These are phyloP conservation scores for Kwoniella sp. DNA, from an alignment of 768 basidiomycete species.

Conservation along the genomic window DNA sequence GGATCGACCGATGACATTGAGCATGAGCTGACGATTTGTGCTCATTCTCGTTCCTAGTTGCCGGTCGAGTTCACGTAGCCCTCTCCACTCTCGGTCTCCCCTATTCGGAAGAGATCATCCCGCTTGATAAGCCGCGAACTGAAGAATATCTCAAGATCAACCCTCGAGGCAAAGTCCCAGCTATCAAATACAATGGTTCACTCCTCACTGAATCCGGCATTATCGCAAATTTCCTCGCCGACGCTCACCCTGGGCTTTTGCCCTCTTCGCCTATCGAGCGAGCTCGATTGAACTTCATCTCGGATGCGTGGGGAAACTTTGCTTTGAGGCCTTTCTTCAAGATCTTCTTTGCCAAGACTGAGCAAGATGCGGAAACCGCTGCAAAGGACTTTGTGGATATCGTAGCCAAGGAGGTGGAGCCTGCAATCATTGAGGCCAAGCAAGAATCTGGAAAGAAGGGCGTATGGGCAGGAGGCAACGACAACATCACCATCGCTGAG, in stretches of 20 bases:
- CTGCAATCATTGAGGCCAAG: not conserved
- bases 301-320: not conserved
- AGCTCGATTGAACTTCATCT: not conserved
- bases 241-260: not conserved
- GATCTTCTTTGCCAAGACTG: not conserved
- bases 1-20: too few relatives aligned
- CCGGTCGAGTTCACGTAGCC: not conserved
- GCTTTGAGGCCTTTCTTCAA: not conserved
- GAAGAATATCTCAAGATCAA: not conserved
- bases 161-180: not conserved
- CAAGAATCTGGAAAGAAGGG: not conserved
- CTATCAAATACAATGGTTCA: not conserved
- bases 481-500: not conserved
- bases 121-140: not conserved
- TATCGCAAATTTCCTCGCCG: not conserved
- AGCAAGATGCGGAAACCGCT: not conserved
- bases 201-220: constrained; percentile 1
- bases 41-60: not conserved
- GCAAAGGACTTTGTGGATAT: constrained; percentile 1
- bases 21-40: not conserved
- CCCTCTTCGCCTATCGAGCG: not conserved
- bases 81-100: not conserved
- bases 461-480: not conserved
- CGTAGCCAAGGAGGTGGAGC: not conserved
- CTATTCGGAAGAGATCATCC: not conserved